These are phyloP conservation scores for Henckelia pumila DNA, from an alignment of 257 asterid species.

Conservation along the genomic window DNA sequence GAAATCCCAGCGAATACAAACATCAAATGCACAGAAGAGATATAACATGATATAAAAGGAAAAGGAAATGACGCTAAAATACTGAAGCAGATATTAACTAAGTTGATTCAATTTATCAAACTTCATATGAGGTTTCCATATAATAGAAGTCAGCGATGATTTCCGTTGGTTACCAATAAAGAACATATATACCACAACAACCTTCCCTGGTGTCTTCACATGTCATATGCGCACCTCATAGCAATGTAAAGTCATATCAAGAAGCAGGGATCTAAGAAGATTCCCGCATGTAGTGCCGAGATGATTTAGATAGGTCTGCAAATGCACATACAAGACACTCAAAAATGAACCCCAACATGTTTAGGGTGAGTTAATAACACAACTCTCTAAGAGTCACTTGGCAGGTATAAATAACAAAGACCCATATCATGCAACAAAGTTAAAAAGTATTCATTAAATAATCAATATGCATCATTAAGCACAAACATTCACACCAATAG, in stretches of 20 bases:
- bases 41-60: neutral
- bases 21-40: neutral
- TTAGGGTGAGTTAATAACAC: slow-evolving; percentile 34
- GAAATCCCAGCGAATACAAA: slow-evolving; percentile 6
- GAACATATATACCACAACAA: slow-evolving; percentile 48
- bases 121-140: slow-evolving; percentile 20
- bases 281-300: slow-evolving; percentile 59
- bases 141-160: slow-evolving; percentile 24
- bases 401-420: neutral
- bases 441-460: neutral
- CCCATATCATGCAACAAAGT: neutral
- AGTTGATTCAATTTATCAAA: slow-evolving; percentile 6
- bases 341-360: slow-evolving; percentile 55
- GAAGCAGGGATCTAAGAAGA: slow-evolving; percentile 52
- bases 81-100: slow-evolving; percentile 15
- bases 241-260: slow-evolving; percentile 66
- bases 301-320: slow-evolving; percentile 58
- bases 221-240: slow-evolving; percentile 63
- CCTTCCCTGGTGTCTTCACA: slow-evolving; percentile 61
- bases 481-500: neutral
- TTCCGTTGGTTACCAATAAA: slow-evolving; percentile 33
- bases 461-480: neutral
- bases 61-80: neutral
- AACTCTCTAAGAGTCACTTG: slow-evolving; percentile 20
- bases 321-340: slow-evolving; percentile 56